Conservation (phyloP, 306 rosid species). For the Prunus salicina region DNA sequence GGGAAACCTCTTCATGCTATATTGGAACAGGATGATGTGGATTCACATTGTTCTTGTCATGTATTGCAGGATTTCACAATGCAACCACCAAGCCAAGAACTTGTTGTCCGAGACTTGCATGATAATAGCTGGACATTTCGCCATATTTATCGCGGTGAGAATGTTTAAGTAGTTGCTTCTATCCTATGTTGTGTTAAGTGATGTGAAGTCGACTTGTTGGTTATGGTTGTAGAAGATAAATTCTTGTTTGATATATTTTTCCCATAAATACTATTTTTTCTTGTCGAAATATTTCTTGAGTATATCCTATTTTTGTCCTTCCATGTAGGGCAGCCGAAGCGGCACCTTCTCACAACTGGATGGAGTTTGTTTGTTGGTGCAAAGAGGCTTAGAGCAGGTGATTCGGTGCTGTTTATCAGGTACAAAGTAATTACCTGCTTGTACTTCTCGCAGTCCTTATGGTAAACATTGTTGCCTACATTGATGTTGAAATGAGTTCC, state of each 20-base stretch:
- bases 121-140: conserved; percentile 90
- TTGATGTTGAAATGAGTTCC: not conserved
- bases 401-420: conserved; percentile 94
- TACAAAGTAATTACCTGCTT: conserved; percentile 14
- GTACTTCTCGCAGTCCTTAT: too few species aligned
- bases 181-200: not conserved
- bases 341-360: conserved; percentile 98
- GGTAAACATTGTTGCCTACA: too few species aligned
- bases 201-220: not conserved
- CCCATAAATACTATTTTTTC: not conserved
- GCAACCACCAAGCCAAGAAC: conserved; percentile 94
- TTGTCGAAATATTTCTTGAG: not conserved
- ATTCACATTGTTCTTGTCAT: conserved; percentile 1
- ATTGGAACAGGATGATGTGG: not conserved
- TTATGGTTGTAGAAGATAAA: not conserved
- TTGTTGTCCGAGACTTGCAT: conserved; percentile 87
- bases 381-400: conserved; percentile 91
- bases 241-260: not conserved
- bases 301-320: conserved; percentile 2
- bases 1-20: not conserved
- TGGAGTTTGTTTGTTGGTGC: conserved; percentile 92
- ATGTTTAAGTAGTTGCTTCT: conserved; percentile 3
- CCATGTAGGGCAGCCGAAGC: conserved; percentile 83
- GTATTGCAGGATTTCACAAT: conserved; percentile 70
- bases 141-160: conserved; percentile 85